Base-by-base conservation (phyloP, 2,329 filamentous ascomycete genomes). In the Ophiostoma australiae region DNA sequence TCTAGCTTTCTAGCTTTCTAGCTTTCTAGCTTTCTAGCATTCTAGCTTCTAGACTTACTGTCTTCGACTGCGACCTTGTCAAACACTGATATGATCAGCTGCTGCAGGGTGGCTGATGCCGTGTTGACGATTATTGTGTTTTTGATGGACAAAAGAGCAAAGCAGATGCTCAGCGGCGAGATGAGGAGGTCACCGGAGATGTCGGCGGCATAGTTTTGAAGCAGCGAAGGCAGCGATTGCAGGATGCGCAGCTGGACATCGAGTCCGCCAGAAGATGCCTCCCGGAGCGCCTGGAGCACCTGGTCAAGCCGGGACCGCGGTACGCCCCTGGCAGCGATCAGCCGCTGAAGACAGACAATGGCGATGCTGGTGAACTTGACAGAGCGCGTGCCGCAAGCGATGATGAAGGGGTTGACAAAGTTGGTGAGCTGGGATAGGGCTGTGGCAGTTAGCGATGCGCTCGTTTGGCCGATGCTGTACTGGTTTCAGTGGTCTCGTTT, bases 211-310 rank as follows among this genome's bases (percentile, higher is more conserved):
- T 98, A 98, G 76, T 97, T 97, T 75, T 97, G 94, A 33, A 98
- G 81, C 48, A 99, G 81, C 1, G 93, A 92, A 4, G 95, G 95
- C 20, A 99, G 81, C 0, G 93, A 93, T 79, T 99, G 95, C 17
- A 99, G 83, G 69, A 98, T 95, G 80, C 98, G 98, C 75, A 99
- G 87, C 78, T 99, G 95, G 2, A 97, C 91, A 81, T 99, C 95
- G 72, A 97, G 81, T 17, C 88, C 84, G 77, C 92, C 90, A 79
- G 84, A 93, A 75, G 92, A 91, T 68, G 92, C 94, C 78, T 97
- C 92, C 78, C 90, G 90, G 75, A 99, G 85, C 8, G 94, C 93
- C 77, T 96, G 91, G 3, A 99, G 85, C 17, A 97, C 91, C 78
- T 97, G 93, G 78, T 90, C 90, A 70, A 99, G 82, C 75, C 93